phyloP scores from a whole-genome alignment of 2,329 filamentous ascomycete species.

The Scorias spongiosa region DNA sequence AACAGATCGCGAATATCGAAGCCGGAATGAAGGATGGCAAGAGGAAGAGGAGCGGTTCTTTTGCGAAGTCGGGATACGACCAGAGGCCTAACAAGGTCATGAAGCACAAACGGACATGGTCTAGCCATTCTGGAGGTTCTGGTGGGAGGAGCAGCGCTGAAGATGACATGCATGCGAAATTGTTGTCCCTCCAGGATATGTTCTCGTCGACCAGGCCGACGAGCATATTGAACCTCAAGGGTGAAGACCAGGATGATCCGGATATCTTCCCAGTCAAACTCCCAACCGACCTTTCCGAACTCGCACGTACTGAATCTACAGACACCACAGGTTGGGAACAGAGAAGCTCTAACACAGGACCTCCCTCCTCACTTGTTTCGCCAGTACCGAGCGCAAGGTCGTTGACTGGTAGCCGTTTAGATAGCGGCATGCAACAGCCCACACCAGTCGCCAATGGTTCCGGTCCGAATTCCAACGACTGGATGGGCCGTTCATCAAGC shows the following conservation, averaged over 20 bases:
- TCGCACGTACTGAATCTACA: constrained; percentile 35
- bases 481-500: constrained; percentile 37
- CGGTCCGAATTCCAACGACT: constrained; percentile 31
- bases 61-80: constrained; percentile 33
- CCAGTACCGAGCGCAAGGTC: constrained; percentile 34
- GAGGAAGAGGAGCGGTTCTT: constrained; percentile 42
- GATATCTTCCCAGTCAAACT: constrained; percentile 64
- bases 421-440: constrained; percentile 29
- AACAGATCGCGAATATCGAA: constrained; percentile 69
- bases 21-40: constrained; percentile 46
- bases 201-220: constrained; percentile 69
- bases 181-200: constrained; percentile 71
- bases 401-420: constrained; percentile 23
- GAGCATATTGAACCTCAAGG: constrained; percentile 62
- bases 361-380: constrained; percentile 40
- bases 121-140: constrained; percentile 58
- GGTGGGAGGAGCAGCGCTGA: constrained; percentile 30
- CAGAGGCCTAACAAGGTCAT: constrained; percentile 59
- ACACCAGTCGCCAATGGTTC: constrained; percentile 28
- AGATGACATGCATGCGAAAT: constrained; percentile 65
- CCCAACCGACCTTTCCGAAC: constrained; percentile 46
- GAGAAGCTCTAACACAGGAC: constrained; percentile 36
- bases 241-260: constrained; percentile 64
- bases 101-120: constrained; percentile 92
- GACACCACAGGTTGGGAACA: constrained; percentile 34